phyloP scores from a whole-genome alignment of 768 basidiomycete genomes.

The Lentinus brumalis region DNA sequence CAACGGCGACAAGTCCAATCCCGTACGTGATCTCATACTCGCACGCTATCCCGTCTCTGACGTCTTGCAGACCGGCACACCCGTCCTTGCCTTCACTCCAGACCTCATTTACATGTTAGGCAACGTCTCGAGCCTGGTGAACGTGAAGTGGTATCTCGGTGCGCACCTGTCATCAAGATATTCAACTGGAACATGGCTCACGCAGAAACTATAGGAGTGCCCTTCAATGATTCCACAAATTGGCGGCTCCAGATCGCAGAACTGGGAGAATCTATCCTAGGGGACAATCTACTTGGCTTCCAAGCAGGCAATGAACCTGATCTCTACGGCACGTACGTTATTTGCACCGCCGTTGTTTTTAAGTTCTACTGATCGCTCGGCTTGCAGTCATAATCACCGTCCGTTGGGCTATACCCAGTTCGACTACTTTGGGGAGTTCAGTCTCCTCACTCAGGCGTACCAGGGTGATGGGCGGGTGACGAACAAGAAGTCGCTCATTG shows the following conservation, averaged over 20 bases:
- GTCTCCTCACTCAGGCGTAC: slow-evolving; percentile 25
- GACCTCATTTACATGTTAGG: slow-evolving; percentile 52
- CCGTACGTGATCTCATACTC: slow-evolving; percentile 23
- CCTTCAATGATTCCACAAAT: slow-evolving; percentile 29
- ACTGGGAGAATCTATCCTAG: slow-evolving; percentile 42
- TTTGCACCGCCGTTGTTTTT: too few relatives aligned
- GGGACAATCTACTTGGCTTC: slow-evolving; percentile 43
- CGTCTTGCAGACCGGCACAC: slow-evolving; percentile 46
- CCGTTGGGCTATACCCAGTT: slow-evolving; percentile 27
- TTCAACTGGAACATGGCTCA: neutral
- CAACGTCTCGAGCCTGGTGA: slow-evolving; percentile 44
- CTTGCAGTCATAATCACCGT: slow-evolving; percentile 40
- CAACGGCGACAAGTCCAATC: slow-evolving; percentile 35
- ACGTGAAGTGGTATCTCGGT: slow-evolving; percentile 50
- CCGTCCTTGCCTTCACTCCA: slow-evolving; percentile 47
- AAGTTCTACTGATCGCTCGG: neutral
- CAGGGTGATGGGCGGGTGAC: slow-evolving; percentile 26
- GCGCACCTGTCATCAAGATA: neutral
- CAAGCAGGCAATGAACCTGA: slow-evolving; percentile 62
- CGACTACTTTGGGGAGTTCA: slow-evolving; percentile 35
- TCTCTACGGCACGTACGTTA: slow-evolving; percentile 44
- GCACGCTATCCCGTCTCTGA: neutral
- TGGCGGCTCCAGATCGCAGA: slow-evolving; percentile 38
- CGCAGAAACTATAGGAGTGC: slow-evolving; percentile 33
- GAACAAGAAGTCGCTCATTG: slow-evolving; percentile 53